Percentiles rank a stretch among this genome's conserved stretches.
Conservation (phyloP, 176 grass and related monocot genomes). For the Zoysia japonica region DNA sequence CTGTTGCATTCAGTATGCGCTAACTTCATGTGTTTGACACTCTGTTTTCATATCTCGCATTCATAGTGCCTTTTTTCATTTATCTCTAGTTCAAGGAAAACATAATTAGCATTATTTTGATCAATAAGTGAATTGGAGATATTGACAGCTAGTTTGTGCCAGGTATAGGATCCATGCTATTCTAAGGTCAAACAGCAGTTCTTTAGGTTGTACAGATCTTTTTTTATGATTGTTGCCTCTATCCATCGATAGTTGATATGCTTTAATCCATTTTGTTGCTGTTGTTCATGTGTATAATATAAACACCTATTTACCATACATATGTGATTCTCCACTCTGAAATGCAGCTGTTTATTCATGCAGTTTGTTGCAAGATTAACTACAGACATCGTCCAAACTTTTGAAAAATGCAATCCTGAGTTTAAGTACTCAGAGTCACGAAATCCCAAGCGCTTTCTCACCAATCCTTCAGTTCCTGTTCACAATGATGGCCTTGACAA, state of each 20-base stretch:
- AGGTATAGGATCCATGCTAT: constrained; percentile 3
- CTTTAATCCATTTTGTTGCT: constrained; percentile 21
- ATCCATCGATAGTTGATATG: not conserved
- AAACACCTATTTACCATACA: constrained; percentile 18
- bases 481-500: constrained; percentile 88
- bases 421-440: constrained; percentile 79
- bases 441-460: constrained; percentile 88
- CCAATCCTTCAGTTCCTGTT: constrained; percentile 68
- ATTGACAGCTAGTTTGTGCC: constrained; percentile 14
- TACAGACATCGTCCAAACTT: constrained; percentile 72
- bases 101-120: constrained; percentile 10
- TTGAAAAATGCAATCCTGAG: constrained; percentile 70
- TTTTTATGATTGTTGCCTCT: not conserved
- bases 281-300: constrained; percentile 29
- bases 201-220: constrained; percentile 2
- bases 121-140: constrained; percentile 13
- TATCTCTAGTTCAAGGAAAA: constrained; percentile 19
- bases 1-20: constrained; percentile 10
- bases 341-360: constrained; percentile 39
- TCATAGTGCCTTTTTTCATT: constrained; percentile 2
- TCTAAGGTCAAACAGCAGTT: not conserved
- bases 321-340: constrained; percentile 35
- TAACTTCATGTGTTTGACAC: constrained; percentile 10
- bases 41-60: constrained; percentile 1
- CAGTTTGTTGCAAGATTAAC: constrained; percentile 88